A percentile compares a stretch with the other conserved stretches of the same genome.
Conservation (phyloP, 129 eudicot genomes). For the Chrysanthemum makinoi region DNA sequence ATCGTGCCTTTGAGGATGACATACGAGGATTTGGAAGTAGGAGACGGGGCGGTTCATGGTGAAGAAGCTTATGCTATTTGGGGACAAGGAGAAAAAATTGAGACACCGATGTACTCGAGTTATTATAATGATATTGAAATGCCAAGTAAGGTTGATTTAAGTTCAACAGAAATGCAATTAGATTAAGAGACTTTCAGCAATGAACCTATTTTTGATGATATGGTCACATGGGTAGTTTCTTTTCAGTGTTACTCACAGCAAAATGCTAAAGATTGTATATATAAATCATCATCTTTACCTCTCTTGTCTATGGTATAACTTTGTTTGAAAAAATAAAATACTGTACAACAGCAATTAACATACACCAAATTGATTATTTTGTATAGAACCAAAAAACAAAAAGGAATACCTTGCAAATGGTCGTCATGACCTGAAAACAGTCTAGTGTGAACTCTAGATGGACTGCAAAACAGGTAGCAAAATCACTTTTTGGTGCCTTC, state of each 20-base stretch:
- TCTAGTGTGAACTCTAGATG: slow-evolving; percentile 4
- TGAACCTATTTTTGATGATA: background rate
- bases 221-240: background rate
- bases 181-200: background rate
- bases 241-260: background rate
- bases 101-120: slow-evolving; percentile 43
- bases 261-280: background rate
- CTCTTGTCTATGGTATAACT: slow-evolving; percentile 3
- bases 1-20: slow-evolving; percentile 73
- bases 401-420: slow-evolving; percentile 20
- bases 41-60: slow-evolving; percentile 77
- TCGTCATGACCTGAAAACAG: slow-evolving; percentile 14
- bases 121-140: slow-evolving; percentile 36
- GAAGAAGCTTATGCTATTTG: slow-evolving; percentile 77
- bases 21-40: slow-evolving; percentile 62
- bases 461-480: background rate
- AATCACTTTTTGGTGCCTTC: slow-evolving; percentile 20
- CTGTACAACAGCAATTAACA: slow-evolving; percentile 24
- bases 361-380: slow-evolving; percentile 3
- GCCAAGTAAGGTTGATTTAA: slow-evolving; percentile 2
- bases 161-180: background rate
- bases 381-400: background rate
- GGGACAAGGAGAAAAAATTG: slow-evolving; percentile 70
- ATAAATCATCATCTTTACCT: background rate
- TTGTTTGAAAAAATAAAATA: slow-evolving; percentile 8